These are phyloP conservation scores for Gaillardinia entomophila DNA, from an alignment of 805 yeast genomes.

Conservation along the genomic window DNA sequence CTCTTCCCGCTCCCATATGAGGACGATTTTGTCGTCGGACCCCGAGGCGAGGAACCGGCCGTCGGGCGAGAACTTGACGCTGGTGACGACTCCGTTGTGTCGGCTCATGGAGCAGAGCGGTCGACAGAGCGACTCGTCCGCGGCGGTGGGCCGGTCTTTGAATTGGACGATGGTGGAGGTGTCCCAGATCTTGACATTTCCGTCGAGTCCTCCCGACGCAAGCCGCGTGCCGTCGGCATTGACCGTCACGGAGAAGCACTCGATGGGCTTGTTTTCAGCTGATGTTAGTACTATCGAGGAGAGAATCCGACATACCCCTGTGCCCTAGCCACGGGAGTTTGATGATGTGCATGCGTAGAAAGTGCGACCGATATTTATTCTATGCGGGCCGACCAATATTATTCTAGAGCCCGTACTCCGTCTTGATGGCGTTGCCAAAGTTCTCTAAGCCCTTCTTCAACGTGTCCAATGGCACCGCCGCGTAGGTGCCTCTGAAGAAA, in stretches of 20 bases:
- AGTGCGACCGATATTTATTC: no score
- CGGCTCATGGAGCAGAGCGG: constrained; percentile 90
- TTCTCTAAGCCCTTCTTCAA: constrained; percentile 58
- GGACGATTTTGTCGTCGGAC: constrained; percentile 85
- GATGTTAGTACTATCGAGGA: constrained; percentile 13
- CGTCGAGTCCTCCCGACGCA: constrained; percentile 92
- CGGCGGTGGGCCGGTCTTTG: constrained; percentile 9
- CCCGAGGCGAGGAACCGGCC: constrained; percentile 92
- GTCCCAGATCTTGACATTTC: constrained; percentile 89
- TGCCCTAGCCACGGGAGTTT: constrained; percentile 73
- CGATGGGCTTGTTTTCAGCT: constrained; percentile 78
- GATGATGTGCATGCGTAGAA: constrained; percentile 50
- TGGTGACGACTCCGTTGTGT: constrained; percentile 95
- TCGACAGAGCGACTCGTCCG: constrained; percentile 22
- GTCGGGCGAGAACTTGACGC: constrained; percentile 86
- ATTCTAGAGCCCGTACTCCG: constrained; percentile 44
- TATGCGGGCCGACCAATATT: no score
- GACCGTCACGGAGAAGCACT: constrained; percentile 77
- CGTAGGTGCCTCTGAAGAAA: constrained; percentile 85
- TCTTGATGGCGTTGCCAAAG: constrained; percentile 57
- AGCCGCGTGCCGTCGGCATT: constrained; percentile 77
- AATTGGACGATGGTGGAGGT: constrained; percentile 47
- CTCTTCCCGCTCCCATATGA: constrained; percentile 92
- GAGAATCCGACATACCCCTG: constrained; percentile 26
- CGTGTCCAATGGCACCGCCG: constrained; percentile 71